These are phyloP conservation scores for Penicillium vulpinum DNA, from an alignment of 2,329 filamentous ascomycete genomes.

Conservation along the genomic window DNA sequence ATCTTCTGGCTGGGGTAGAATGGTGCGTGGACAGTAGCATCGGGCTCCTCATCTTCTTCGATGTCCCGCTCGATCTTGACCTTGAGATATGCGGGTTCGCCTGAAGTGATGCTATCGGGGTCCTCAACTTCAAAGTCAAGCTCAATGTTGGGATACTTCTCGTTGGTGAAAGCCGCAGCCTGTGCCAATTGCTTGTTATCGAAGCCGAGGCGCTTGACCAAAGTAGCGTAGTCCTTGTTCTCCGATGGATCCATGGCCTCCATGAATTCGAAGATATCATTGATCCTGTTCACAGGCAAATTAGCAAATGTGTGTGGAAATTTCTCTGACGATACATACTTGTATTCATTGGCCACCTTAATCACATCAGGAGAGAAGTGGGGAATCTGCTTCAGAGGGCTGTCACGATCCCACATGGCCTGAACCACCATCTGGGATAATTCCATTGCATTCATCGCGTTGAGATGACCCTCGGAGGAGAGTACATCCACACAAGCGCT, in stretches of 20 bases:
- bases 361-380: slow-evolving; percentile 85
- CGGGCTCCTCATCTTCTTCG: slow-evolving; percentile 70
- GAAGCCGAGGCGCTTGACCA: slow-evolving; percentile 77
- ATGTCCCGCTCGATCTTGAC: slow-evolving; percentile 83
- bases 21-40: slow-evolving; percentile 85
- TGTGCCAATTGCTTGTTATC: slow-evolving; percentile 79
- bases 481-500: slow-evolving; percentile 93
- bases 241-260: slow-evolving; percentile 97
- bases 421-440: slow-evolving; percentile 99
- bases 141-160: slow-evolving; percentile 93
- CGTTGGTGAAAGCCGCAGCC: slow-evolving; percentile 93
- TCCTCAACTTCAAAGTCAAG: slow-evolving; percentile 86
- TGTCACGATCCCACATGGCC: slow-evolving; percentile 98
- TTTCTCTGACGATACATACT: slow-evolving; percentile 53
- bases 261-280: slow-evolving; percentile 97
- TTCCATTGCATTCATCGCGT: slow-evolving; percentile 98
- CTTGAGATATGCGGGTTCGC: slow-evolving; percentile 77
- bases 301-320: slow-evolving; percentile 27
- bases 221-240: slow-evolving; percentile 74
- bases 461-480: slow-evolving; percentile 91
- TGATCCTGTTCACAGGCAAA: slow-evolving; percentile 60
- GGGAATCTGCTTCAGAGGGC: slow-evolving; percentile 94
- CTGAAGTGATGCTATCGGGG: slow-evolving; percentile 73
- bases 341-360: slow-evolving; percentile 75
- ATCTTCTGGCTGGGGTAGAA: slow-evolving; percentile 91